Evolutionary conservation across 345 rosid species (phyloP).

Genomic region (Ceriops tagal): DNA sequence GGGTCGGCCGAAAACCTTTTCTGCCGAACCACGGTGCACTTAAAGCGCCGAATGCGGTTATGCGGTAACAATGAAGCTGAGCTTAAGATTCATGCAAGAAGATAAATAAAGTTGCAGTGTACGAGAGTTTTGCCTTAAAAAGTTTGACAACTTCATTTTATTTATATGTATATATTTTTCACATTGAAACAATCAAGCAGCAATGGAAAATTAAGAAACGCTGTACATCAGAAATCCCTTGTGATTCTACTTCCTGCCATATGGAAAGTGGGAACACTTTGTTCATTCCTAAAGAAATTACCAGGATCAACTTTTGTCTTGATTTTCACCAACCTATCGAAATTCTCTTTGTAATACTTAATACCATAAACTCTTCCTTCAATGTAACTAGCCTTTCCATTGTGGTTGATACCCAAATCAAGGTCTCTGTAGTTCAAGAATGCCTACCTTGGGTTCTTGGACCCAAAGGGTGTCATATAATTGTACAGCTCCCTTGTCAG

Average conservation of each 20-base stretch:
- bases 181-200: too few species aligned
- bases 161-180: too few species aligned
- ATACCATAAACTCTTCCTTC: conserved; percentile 16
- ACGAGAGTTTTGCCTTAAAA: too few species aligned
- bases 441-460: conserved; percentile 12
- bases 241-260: neutral
- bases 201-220: too few species aligned
- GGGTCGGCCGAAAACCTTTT: too few species aligned
- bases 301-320: conserved; percentile 11
- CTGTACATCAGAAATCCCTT: too few species aligned
- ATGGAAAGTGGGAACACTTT: neutral
- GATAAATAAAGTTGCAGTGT: too few species aligned
- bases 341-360: conserved; percentile 9
- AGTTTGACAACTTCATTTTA: too few species aligned
- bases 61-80: too few species aligned
- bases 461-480: conserved; percentile 16
- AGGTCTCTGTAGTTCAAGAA: conserved; percentile 15
- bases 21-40: too few species aligned
- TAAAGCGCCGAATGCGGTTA: too few species aligned
- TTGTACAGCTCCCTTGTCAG: conserved; percentile 11
- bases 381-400: conserved; percentile 6
- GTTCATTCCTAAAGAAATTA: conserved; percentile 4
- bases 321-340: conserved; percentile 16
- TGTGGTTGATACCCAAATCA: conserved; percentile 9
- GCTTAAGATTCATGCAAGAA: too few species aligned